Evolutionary conservation across 768 basidiomycete species (phyloP).

Genomic region (Boletus edulis): DNA sequence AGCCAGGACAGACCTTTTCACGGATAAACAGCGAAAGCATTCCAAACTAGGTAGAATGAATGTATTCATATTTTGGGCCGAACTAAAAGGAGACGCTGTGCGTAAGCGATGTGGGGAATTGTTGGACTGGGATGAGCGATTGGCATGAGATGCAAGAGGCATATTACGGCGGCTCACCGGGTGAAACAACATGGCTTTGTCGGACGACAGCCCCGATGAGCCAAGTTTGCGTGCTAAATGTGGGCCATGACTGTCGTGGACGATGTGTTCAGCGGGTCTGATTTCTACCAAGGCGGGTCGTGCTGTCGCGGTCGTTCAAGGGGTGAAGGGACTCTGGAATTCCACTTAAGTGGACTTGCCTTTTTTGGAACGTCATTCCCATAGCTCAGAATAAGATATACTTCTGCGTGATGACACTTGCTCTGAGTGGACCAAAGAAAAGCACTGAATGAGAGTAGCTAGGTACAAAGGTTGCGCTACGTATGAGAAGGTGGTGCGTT

Average conservation of each 20-base stretch:
- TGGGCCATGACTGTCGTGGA: conserved; percentile 3
- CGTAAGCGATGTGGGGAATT: conserved; percentile 73
- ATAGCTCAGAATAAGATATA: too few relatives aligned
- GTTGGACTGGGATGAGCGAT: conserved; percentile 42
- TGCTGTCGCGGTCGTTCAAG: neutral
- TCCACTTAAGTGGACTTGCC: too few relatives aligned
- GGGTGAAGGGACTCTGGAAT: too few relatives aligned
- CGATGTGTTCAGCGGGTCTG: neutral
- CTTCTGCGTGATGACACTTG: too few relatives aligned
- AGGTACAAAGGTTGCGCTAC: too few relatives aligned
- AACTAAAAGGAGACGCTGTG: conserved; percentile 21
- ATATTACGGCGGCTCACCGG: conserved; percentile 37
- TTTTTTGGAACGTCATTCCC: too few relatives aligned
- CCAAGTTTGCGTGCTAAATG: neutral
- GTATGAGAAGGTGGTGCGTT: too few relatives aligned
- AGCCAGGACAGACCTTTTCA: conserved; percentile 59
- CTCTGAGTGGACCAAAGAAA: too few relatives aligned
- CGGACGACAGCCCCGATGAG: conserved; percentile 2
- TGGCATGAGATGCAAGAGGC: neutral
- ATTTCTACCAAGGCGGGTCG: conserved; percentile 1
- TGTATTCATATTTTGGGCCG: neutral
- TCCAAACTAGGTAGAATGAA: conserved; percentile 60
- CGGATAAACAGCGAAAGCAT: conserved; percentile 93
- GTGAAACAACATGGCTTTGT: conserved; percentile 41
- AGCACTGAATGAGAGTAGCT: too few relatives aligned